phyloP scores from a whole-genome alignment of 305 asterid species.

The Rubia peregrina region DNA sequence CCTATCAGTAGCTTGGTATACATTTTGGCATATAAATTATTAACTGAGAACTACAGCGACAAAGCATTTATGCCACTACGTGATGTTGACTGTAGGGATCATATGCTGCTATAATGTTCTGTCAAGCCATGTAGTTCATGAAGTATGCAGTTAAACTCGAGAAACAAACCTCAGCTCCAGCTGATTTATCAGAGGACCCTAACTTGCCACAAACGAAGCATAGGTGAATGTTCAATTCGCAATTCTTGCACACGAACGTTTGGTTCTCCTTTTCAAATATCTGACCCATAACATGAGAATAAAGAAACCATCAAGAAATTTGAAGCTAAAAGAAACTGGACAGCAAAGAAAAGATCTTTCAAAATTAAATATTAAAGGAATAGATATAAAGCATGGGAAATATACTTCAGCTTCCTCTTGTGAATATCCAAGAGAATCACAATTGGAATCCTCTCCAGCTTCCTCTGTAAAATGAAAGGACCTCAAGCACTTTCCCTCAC shows the following conservation, averaged over 20 bases:
- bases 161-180: constrained; percentile 62
- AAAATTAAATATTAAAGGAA: neutral
- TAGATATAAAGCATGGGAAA: constrained; percentile 12
- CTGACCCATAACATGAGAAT: neutral
- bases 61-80: neutral
- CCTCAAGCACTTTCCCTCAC: constrained; percentile 90
- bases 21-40: neutral
- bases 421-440: constrained; percentile 57
- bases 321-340: constrained; percentile 24
- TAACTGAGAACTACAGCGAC: neutral
- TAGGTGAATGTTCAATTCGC: constrained; percentile 62
- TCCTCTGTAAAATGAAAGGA: constrained; percentile 65
- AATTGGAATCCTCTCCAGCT: constrained; percentile 52
- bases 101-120: neutral
- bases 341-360: constrained; percentile 10
- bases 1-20: neutral
- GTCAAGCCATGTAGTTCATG: neutral
- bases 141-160: neutral
- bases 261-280: constrained; percentile 5
- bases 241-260: constrained; percentile 47
- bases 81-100: neutral
- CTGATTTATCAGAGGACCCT: constrained; percentile 79
- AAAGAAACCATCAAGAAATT: constrained; percentile 27
- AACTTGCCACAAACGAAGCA: constrained; percentile 81
- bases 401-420: constrained; percentile 47